Evolutionary conservation across 345 rosid species (phyloP).

Genomic region (Murraya paniculata): DNA sequence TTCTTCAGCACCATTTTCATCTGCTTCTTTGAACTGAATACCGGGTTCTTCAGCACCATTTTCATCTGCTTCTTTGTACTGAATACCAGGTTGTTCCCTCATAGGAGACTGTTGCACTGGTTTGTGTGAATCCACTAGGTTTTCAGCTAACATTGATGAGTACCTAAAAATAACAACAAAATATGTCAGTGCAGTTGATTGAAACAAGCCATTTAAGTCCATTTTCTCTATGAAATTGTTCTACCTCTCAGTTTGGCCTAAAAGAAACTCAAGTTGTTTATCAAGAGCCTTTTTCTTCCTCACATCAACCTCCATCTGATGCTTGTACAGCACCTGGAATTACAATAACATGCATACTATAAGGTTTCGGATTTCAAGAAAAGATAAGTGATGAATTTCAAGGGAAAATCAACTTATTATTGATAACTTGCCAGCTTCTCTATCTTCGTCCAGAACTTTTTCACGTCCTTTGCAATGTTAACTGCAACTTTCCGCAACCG

Average conservation of each 20-base stretch:
- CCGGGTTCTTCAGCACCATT: conserved; percentile 19
- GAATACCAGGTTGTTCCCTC: conserved; percentile 24
- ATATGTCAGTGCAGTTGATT: conserved; percentile 10
- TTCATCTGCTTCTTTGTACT: conserved; percentile 34
- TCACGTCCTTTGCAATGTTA: conserved; percentile 89
- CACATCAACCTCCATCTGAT: conserved; percentile 90
- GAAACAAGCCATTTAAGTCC: background rate
- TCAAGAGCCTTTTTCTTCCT: conserved; percentile 96
- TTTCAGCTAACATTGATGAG: conserved; percentile 99
- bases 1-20: conserved; percentile 8
- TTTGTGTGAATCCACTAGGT: conserved; percentile 60
- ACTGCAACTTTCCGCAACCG: conserved; percentile 83
- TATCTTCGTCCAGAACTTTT: conserved; percentile 95
- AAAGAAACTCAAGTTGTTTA: conserved; percentile 92
- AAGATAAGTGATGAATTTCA: conserved; percentile 11
- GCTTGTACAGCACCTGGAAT: conserved; percentile 90
- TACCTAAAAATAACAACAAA: conserved; percentile 48
- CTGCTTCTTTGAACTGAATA: background rate
- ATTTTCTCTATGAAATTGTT: background rate
- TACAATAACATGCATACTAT: conserved; percentile 15
- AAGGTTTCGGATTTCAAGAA: conserved; percentile 22
- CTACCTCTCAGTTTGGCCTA: conserved; percentile 99
- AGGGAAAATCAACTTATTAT: conserved; percentile 13
- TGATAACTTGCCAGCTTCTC: conserved; percentile 84
- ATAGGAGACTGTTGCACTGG: conserved; percentile 37